Percentiles rank a stretch among this genome's conserved stretches.
Conservation (phyloP, 371 early-diverging fungal species). For the Syncephalastrum monosporum region DNA sequence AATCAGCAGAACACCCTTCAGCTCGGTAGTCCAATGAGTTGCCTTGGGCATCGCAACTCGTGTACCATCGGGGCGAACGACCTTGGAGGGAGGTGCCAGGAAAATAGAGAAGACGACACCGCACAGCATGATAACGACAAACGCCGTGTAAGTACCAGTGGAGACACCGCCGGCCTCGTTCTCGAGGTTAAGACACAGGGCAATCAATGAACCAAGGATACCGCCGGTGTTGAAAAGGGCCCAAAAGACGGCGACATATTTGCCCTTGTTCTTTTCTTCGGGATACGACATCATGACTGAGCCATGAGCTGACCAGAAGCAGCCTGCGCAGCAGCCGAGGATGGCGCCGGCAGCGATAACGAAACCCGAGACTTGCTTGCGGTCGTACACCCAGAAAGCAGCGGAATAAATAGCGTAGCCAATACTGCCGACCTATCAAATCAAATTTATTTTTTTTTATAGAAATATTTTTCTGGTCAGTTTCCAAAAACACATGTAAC, state of each 20-base stretch:
- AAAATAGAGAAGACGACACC: slow-evolving; percentile 51
- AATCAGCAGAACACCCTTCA: slow-evolving; percentile 51
- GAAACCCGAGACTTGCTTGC: slow-evolving; percentile 30
- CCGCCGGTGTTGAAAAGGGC: slow-evolving; percentile 75
- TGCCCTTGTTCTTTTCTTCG: slow-evolving; percentile 60
- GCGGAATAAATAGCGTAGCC: slow-evolving; percentile 55
- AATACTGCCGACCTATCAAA: slow-evolving; percentile 26
- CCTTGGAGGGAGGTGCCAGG: slow-evolving; percentile 54
- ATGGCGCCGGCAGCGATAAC: slow-evolving; percentile 53
- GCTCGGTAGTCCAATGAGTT: slow-evolving; percentile 48
- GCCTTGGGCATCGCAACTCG: slow-evolving; percentile 47
- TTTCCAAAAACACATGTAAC: neutral
- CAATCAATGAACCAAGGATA: slow-evolving; percentile 69
- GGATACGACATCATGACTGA: slow-evolving; percentile 63
- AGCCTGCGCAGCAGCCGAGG: slow-evolving; percentile 56
- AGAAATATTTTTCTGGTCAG: too few relatives aligned
- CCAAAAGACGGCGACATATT: slow-evolving; percentile 70
- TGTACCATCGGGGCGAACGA: slow-evolving; percentile 59
- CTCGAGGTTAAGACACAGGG: slow-evolving; percentile 59
- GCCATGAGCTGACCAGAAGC: slow-evolving; percentile 63
- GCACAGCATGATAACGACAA: slow-evolving; percentile 57
- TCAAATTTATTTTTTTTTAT: neutral
- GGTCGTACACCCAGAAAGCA: slow-evolving; percentile 46
- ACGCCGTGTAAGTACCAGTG: slow-evolving; percentile 59
- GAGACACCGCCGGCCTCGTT: slow-evolving; percentile 31